Base-by-base conservation (phyloP, 257 asterid genomes). In the Solanum chilense region DNA sequence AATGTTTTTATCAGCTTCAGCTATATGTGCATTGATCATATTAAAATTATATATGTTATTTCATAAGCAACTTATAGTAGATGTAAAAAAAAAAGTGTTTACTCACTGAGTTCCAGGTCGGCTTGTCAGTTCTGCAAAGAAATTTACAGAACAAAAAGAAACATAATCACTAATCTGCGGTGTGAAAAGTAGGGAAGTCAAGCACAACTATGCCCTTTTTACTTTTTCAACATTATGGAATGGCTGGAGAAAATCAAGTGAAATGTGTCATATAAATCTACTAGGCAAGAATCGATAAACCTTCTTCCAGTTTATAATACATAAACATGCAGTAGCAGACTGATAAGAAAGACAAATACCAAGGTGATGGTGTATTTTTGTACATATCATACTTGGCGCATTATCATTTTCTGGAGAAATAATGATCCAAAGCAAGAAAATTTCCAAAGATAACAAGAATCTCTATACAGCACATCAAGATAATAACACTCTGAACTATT, bases 81-180 rank as follows among this genome's bases (percentile, higher is more conserved):
- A 77, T 75, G 33, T 42, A 49, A 64, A 52, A 68, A 42, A 31
- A 23, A 35, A 25, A 85, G 82, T 29, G 45, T 44, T 49, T 31
- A 97, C 99, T 95, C 91, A 97, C 99, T 88, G 99, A 91, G 90
- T 93, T 96, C 99, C 99, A 97, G 87, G 89, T 88, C 82, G 99
- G 99, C 91, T 87, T 92, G 91, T 93, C 92, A 15, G 99, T 96
- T 62, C 99, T 97, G 98, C 87, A 90, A 74, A 88, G 71, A 83
- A 75, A 88, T 27, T 18, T 15, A 29, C 9, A 80, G 10, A 80
- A 80, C 64, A 80, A 80, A 49, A 80, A 29, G 76, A 73, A 80
- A 86, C 82, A 87, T 71, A 29, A 88, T 93, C 85, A 94, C 58
- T 87, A 39, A 47, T 47, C 29, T 47, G 44, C 49, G 49, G 76